Evolutionary conservation across 2,329 filamentous ascomycete genomes (phyloP), one percentile per base, ranked within the genome.

Genomic region (Myriangium duriaei): DNA sequence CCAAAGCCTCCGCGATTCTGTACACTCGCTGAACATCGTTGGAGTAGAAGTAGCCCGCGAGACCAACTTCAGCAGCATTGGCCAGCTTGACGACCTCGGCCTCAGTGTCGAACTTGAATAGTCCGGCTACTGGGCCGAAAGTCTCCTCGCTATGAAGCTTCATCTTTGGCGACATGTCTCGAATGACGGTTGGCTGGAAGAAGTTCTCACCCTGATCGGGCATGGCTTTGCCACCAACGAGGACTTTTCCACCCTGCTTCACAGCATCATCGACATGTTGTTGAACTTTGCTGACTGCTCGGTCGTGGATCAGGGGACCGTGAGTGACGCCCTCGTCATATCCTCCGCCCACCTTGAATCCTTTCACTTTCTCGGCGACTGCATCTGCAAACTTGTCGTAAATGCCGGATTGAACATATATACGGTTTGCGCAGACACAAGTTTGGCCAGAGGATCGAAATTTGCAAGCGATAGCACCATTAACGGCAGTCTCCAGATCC

Each of bases 381-480:
- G 72, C 76, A 32, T 65, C 51, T 4, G 74, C 72, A 49, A 92
- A 92, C 26, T 70, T 64, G 50, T 88, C 80, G 61, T 91, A 86
- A 57, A 92, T 73, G 42, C 75, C 79, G 24, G 69, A 66, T 58
- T 92, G 84, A 6, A 92, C 72, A 57, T 81, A 88, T 47, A 92
- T 74, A 18, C 84, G 71, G 64, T 92, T 92, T 16, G 68, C 68
- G 46, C 67, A 69, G 4, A 96, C 87, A 59, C 91, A 98, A 0
- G 91, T 96, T 68, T 98, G 91, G 24, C 91, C 91, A 0, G 84
- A 92, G 26, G 80, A 85, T 39, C 91, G 81, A 74, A 96, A 96
- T 60, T 96, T 98, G 52, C 76, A 87, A 15, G 78, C 66, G 38
- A 96, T 73, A 33, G 86, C 86, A 16, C 87, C 88, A 0, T 75